Conservation (phyloP, 2,329 filamentous ascomycete genomes). For the Torrubiella hemipterigena region DNA sequence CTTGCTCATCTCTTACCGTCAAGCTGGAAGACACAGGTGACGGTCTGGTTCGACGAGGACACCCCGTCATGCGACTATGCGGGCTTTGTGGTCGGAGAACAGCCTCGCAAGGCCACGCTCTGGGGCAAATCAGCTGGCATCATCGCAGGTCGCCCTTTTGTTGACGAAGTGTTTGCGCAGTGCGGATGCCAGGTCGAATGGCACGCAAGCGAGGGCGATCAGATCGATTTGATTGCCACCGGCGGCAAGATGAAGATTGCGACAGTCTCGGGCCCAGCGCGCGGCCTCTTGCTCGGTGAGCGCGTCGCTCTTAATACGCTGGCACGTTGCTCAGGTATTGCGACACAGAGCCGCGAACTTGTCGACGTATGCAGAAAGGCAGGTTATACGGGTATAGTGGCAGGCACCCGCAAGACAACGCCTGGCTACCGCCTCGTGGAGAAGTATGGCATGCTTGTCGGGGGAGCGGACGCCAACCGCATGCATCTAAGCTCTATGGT, state of each 20-base stretch:
- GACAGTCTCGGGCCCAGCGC: conserved; percentile 73
- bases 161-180: conserved; percentile 85
- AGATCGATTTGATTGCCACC: conserved; percentile 47
- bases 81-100: conserved; percentile 84
- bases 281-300: conserved; percentile 77
- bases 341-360: conserved; percentile 51
- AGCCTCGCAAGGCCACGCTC: conserved; percentile 49
- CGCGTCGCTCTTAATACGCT: conserved; percentile 85
- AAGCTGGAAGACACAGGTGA: conserved; percentile 71
- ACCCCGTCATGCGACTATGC: conserved; percentile 95
- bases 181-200: conserved; percentile 86
- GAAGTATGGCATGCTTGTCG: conserved; percentile 95
- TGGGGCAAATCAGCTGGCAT: conserved; percentile 65
- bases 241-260: conserved; percentile 50
- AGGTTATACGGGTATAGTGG: conserved; percentile 75
- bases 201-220: conserved; percentile 65
- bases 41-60: conserved; percentile 87
- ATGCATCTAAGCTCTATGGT: conserved; percentile 91
- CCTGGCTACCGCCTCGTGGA: conserved; percentile 91
- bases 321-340: conserved; percentile 83
- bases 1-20: conserved; percentile 65
- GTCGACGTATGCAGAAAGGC: conserved; percentile 43
- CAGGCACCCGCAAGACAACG: conserved; percentile 92
- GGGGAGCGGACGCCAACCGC: conserved; percentile 81
- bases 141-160: conserved; percentile 86